Base-by-base conservation (phyloP, 208 protist species). In the Trypanosoma caninum region DNA sequence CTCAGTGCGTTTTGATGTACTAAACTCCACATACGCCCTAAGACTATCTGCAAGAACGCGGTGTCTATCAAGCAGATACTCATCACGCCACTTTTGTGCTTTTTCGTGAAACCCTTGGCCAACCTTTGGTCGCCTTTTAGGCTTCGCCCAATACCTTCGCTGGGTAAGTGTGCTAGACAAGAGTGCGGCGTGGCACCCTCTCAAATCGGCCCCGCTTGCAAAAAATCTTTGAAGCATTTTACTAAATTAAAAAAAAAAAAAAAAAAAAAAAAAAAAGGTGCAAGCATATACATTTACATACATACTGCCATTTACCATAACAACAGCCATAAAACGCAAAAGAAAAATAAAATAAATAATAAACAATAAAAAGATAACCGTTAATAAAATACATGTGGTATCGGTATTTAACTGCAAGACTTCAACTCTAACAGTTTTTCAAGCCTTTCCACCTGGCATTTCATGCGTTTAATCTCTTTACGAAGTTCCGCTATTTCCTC, bases 81-180 rank as follows among this genome's bases (percentile, higher is more conserved):
- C 85, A 11, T 91, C 85, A 22, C 89, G 75, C 86, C 89, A 95
- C 53, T 82, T 89, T 72, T 95, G 89, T 6, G 89, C 89, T 60
- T 95, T 93, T 47, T 95, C 83, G 44, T 93, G 85, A 71, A 93
- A 95, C 13, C 85, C 85, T 16, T 80, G 52, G 25, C 89, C 85
- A 4, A 95, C 89, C 56, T 95, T 95, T n/a, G 85, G 85, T 2
- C 89, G 80, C 47, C 90, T 92, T 66, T 93, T 95, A 25, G 89
- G 89, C 67, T 95, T 95, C 28, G 82, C 72, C 84, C 85, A 95
- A 51, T 86, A 95, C 37, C 89, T 79, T n/a, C 69, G 73, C 59
- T 91, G 84, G 22, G 59, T 78, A 1, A 70, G 31, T 16, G 82
- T 56, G 55, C 53, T 76, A 38, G 60, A 37, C n/a, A n/a, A n/a